Percentiles rank a stretch among this genome's conserved stretches.
Evolutionary conservation across 495 filamentous ascomycete genomes (phyloP).

Genomic region (Xylaria palmicola): DNA sequence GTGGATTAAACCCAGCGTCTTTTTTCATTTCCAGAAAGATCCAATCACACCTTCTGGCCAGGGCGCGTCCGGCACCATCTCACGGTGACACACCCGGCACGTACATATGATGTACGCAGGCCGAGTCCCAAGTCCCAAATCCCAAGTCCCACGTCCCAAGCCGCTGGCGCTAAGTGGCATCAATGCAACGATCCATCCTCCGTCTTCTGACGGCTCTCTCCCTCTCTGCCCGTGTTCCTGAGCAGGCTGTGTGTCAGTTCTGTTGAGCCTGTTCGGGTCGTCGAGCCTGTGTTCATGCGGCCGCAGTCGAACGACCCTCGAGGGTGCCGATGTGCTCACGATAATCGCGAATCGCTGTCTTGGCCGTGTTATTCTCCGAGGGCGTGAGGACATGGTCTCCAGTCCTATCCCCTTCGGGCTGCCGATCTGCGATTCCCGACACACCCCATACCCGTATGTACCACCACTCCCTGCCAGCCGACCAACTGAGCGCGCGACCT

Average conservation of each 20-base stretch:
- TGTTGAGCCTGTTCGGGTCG: constrained; percentile 16
- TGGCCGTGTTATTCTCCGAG: neutral
- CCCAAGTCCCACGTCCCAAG: neutral
- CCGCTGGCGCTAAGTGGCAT: neutral
- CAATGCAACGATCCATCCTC: constrained; percentile 15
- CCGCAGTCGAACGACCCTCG: constrained; percentile 16
- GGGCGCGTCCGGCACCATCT: neutral
- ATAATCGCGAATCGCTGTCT: neutral
- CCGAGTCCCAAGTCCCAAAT: too few species aligned
- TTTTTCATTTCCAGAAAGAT: constrained; percentile 1
- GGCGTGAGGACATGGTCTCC: neutral
- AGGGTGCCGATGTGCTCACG: constrained; percentile 10
- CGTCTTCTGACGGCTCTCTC: neutral
- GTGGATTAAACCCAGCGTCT: neutral
- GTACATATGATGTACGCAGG: too few species aligned
- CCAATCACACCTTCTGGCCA: neutral
- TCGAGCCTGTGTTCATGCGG: constrained; percentile 12
- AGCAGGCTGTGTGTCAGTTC: constrained; percentile 17
- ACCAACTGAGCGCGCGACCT: constrained; percentile 18
- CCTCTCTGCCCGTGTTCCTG: neutral
- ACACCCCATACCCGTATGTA: constrained; percentile 10
- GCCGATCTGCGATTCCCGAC: constrained; percentile 14
- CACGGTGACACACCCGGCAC: neutral
- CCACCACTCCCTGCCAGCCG: constrained; percentile 17
- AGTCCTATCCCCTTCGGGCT: neutral